A percentile compares a stretch with the other conserved stretches of the same genome.
Evolutionary conservation across 441 rosid species (phyloP).

Genomic region (Brassica balearica): DNA sequence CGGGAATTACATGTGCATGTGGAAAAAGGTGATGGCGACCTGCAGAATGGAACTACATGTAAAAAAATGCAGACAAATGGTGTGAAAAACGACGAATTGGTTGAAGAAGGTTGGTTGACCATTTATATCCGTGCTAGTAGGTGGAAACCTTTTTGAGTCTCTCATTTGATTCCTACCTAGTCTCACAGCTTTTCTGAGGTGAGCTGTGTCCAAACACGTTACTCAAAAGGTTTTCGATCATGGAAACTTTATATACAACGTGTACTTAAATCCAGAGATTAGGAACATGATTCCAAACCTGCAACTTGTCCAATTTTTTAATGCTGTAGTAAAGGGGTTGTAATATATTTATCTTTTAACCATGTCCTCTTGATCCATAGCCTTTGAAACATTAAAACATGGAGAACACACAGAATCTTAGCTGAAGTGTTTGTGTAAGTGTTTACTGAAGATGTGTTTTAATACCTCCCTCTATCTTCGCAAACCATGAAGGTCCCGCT

Average conservation of each 20-base stretch:
- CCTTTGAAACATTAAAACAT: neutral
- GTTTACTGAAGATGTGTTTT: neutral
- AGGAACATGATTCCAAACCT: neutral
- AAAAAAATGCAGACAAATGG: no score
- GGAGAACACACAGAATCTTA: neutral
- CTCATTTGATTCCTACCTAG: no score
- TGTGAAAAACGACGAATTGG: no score
- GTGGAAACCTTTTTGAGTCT: no score
- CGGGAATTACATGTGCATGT: neutral
- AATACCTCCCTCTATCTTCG: neutral
- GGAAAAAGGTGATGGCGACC: no score
- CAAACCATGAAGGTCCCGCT: neutral
- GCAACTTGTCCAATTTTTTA: neutral
- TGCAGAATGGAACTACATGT: no score
- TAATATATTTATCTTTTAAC: neutral
- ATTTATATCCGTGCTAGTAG: no score
- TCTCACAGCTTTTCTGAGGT: no score
- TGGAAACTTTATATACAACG: no score
- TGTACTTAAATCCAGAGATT: neutral
- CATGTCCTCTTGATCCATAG: neutral
- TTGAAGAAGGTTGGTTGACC: no score
- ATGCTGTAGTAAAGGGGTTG: neutral
- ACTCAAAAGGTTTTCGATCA: no score
- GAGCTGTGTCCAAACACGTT: no score
- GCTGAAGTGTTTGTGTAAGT: neutral